A percentile compares a stretch with the other conserved stretches of the same genome.
Conservation (phyloP, 148 eudicot genomes). For the Silene conica region DNA sequence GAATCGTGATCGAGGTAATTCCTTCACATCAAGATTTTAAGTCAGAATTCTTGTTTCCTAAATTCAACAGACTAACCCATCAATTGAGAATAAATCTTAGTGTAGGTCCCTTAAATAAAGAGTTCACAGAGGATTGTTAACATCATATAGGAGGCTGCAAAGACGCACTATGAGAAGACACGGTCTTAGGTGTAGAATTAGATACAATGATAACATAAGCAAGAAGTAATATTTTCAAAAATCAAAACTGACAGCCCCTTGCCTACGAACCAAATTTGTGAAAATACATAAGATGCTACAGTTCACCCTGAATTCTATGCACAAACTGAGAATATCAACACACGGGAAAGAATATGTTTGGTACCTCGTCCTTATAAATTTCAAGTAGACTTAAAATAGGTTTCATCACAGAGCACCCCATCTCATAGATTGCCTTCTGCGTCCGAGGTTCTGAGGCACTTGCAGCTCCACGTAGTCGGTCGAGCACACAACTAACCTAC, state of each 20-base stretch:
- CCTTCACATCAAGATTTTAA: background rate
- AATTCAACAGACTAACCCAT: background rate
- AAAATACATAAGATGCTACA: background rate
- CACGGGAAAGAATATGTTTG: slow-evolving; percentile 5
- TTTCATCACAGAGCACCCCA: slow-evolving; percentile 72
- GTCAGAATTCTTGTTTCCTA: background rate
- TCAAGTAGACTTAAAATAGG: slow-evolving; percentile 69
- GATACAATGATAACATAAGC: background rate
- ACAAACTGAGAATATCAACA: background rate
- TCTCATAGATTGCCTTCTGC: slow-evolving; percentile 83
- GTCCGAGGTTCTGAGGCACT: slow-evolving; percentile 91
- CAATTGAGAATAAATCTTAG: background rate
- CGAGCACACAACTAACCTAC: slow-evolving; percentile 85
- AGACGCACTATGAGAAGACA: background rate
- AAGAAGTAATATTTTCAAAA: background rate
- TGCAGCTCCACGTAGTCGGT: slow-evolving; percentile 94
- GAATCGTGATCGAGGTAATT: background rate
- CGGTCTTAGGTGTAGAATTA: background rate
- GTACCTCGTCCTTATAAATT: slow-evolving; percentile 88
- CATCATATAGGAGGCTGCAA: background rate
- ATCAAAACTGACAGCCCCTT: background rate
- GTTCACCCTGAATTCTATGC: background rate
- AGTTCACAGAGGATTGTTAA: background rate
- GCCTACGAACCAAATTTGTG: background rate
- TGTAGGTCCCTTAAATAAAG: background rate